phyloP scores from a whole-genome alignment of 139 green algal genomes.

The Ulvella scutata region DNA sequence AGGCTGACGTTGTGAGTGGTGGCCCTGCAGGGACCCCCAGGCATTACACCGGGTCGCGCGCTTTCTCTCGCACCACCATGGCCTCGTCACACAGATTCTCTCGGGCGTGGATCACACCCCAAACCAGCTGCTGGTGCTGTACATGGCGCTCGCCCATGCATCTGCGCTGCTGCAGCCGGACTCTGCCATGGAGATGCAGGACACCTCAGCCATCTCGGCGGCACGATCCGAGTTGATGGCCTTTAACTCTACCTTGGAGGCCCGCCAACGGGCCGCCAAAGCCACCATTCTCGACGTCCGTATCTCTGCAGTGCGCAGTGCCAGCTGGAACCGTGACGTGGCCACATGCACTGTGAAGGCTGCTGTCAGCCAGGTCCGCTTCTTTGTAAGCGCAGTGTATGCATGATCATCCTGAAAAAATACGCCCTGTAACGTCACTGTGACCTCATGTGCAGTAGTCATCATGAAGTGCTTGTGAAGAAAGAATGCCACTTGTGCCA shows the following conservation, averaged over 20 bases:
- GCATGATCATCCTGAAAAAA: too few species aligned
- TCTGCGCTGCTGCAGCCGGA: not conserved
- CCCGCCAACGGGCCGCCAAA: not conserved
- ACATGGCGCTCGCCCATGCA: not conserved
- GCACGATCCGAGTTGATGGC: not conserved
- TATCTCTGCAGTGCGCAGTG: not conserved
- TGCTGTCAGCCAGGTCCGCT: not conserved
- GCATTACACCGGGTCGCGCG: not conserved
- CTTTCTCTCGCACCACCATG: not conserved
- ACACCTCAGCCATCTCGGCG: not conserved
- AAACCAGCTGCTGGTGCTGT: conserved; percentile 1
- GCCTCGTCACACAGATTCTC: not conserved
- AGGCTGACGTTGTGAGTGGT: too few species aligned
- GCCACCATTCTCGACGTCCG: not conserved
- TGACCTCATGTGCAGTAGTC: too few species aligned
- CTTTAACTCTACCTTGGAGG: not conserved
- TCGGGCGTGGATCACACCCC: not conserved
- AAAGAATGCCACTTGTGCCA: too few species aligned
- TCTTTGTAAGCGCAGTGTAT: too few species aligned
- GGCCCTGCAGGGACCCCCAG: not conserved
- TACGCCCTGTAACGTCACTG: too few species aligned
- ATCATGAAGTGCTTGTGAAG: too few species aligned
- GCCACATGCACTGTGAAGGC: not conserved
- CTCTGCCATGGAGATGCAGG: not conserved
- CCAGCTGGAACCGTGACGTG: not conserved